Base-by-base conservation (phyloP, 2,329 filamentous ascomycete species). In the Dactylellina sp. region DNA sequence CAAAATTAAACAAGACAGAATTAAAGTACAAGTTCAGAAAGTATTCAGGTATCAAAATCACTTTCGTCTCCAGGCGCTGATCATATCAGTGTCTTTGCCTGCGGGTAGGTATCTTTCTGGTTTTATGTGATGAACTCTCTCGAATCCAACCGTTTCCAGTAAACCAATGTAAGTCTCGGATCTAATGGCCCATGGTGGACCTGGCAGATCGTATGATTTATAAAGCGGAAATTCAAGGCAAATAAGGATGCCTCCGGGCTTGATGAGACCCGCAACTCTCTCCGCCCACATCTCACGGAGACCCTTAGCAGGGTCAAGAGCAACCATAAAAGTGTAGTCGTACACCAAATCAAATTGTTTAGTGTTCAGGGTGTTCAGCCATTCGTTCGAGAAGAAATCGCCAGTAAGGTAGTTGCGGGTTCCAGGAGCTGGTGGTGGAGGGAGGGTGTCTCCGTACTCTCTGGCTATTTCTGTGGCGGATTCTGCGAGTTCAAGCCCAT, bases 401-500 rank as follows among this genome's bases (percentile, higher is more conserved):
- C 64, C 56, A 20, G 64, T 70, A n/a, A 70, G 56, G n/a, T 55
- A 70, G 9, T 14, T 61, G 22, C 64, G 37, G 12, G 44, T 70
- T 1, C 64, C 64, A 9, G 64, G 64, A 20, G 64, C 28, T 16
- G 64, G 47, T 22, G 64, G 64, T 11, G 50, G 56, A 0, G 64
- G 40, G 14, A 55, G 42, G 37, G 65, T 60, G 55, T 56, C 55
- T 53, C 55, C 70, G 56, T 52, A 59, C 22, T 64, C 25, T 49
- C 57, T 66, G n/a, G 77, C 75, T 20, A 65, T 60, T 24, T 82
- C 79, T 5, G 84, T 74, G 1, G 83, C 87, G 16, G 81, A 82
- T 9, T 83, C 78, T 42, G 88, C 89, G 64, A 86, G 85, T 79
- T 96, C 92, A 1, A 96, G 82, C 0, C 91, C 93, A 78, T 87